Evolutionary conservation across 257 asterid species (phyloP).

Genomic region (Jacaranda copaia): DNA sequence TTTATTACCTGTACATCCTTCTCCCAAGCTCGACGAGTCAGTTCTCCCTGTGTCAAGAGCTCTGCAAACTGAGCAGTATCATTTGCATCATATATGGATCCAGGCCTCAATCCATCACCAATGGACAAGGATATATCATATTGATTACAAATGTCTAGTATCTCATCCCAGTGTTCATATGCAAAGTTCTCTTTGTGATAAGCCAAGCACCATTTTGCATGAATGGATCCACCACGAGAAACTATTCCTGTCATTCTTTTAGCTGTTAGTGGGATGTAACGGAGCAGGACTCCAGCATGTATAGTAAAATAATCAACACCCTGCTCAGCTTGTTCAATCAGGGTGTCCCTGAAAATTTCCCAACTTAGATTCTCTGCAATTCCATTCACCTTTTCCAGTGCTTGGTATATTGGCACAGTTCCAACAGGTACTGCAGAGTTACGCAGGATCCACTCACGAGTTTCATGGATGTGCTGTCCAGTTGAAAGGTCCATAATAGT

Average conservation of each 20-base stretch:
- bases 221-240: conserved; percentile 97
- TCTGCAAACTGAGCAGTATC: conserved; percentile 96
- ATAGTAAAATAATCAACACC: conserved; percentile 97
- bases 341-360: conserved; percentile 88
- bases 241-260: conserved; percentile 95
- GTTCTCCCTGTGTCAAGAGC: conserved; percentile 93
- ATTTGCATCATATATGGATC: conserved; percentile 94
- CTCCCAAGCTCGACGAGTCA: conserved; percentile 95
- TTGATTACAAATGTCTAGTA: conserved; percentile 89
- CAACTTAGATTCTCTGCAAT: conserved; percentile 90
- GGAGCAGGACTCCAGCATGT: conserved; percentile 93
- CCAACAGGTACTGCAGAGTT: conserved; percentile 96
- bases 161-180: conserved; percentile 97
- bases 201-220: conserved; percentile 97
- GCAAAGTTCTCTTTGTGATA: conserved; percentile 96
- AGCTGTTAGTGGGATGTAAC: conserved; percentile 92
- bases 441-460: conserved; percentile 99
- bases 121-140: conserved; percentile 89
- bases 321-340: conserved; percentile 97
- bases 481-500: conserved; percentile 97
- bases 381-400: conserved; percentile 90
- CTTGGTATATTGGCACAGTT: conserved; percentile 96
- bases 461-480: conserved; percentile 93
- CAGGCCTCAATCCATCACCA: conserved; percentile 98
- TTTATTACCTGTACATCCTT: conserved; percentile 88